Evolutionary conservation across 805 yeast species (phyloP).

Genomic region (Schwanniomyces occidentalis): DNA sequence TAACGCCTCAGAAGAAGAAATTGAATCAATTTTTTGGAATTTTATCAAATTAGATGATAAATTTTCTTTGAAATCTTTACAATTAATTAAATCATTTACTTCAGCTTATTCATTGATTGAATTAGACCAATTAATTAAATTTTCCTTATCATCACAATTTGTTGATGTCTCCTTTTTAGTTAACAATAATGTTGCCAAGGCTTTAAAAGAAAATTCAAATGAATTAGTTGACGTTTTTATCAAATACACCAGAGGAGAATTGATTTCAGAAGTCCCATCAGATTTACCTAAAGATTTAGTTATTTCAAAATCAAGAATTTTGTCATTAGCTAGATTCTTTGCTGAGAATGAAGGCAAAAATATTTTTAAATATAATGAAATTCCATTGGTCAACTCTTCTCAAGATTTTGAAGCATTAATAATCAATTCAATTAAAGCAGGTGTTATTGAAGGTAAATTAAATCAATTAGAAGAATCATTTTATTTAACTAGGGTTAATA

Average conservation of each 20-base stretch:
- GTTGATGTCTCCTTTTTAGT: constrained; percentile 45
- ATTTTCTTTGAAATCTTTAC: constrained; percentile 30
- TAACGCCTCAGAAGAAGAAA: constrained; percentile 28
- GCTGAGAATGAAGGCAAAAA: constrained; percentile 25
- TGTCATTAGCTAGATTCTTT: constrained; percentile 41
- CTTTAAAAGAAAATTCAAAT: constrained; percentile 25
- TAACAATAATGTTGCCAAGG: constrained; percentile 39
- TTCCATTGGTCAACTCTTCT: constrained; percentile 32
- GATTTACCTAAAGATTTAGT: constrained; percentile 24
- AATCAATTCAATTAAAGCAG: constrained; percentile 43
- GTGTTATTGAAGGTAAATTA: constrained; percentile 46
- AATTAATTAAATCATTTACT: constrained; percentile 37
- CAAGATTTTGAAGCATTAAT: constrained; percentile 40
- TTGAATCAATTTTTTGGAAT: constrained; percentile 35
- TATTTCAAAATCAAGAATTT: constrained; percentile 37
- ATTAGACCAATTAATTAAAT: constrained; percentile 31
- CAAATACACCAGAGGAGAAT: constrained; percentile 37
- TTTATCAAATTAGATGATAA: constrained; percentile 36
- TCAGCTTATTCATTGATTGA: constrained; percentile 25
- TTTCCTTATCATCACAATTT: constrained; percentile 35
- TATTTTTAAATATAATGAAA: constrained; percentile 35
- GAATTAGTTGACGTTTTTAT: constrained; percentile 29
- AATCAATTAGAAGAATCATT: constrained; percentile 44
- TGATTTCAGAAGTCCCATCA: constrained; percentile 20
- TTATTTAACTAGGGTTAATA: constrained; percentile 40